phyloP scores from a whole-genome alignment of 2,329 filamentous ascomycete species.

The Plectosphaerella sp. region DNA sequence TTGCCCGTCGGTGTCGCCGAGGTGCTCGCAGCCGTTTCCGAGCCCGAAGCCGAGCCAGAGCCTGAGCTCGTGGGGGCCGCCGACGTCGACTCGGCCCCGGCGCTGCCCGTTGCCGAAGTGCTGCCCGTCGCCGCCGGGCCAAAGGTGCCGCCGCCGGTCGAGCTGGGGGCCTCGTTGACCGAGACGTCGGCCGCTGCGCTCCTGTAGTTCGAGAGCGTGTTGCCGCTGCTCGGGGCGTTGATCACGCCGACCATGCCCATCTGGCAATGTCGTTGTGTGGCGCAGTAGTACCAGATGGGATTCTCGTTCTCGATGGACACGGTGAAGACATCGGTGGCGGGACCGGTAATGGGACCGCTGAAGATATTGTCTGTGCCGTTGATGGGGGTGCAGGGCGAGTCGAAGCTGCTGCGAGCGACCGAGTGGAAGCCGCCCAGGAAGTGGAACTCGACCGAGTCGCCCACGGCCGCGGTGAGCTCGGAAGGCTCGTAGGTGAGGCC shows the following conservation, averaged over 20 bases:
- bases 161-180: slow-evolving; percentile 7
- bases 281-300: slow-evolving; percentile 63
- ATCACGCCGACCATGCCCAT: slow-evolving; percentile 52
- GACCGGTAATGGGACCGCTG: slow-evolving; percentile 35
- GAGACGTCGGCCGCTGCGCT: slow-evolving; percentile 4
- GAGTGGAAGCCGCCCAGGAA: slow-evolving; percentile 52
- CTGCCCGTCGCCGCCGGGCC: slow-evolving; percentile 3
- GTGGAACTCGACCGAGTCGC: slow-evolving; percentile 41
- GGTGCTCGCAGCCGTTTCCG: no score
- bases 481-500: slow-evolving; percentile 45
- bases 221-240: slow-evolving; percentile 5
- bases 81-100: background rate
- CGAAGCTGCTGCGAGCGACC: slow-evolving; percentile 56
- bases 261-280: slow-evolving; percentile 55
- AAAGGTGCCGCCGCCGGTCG: slow-evolving; percentile 9
- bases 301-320: slow-evolving; percentile 33
- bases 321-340: slow-evolving; percentile 13
- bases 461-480: slow-evolving; percentile 43
- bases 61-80: background rate
- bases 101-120: background rate
- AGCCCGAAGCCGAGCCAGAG: no score
- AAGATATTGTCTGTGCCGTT: slow-evolving; percentile 40
- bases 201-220: slow-evolving; percentile 5
- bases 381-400: slow-evolving; percentile 53
- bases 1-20: background rate